Evolutionary conservation across 805 yeast species (phyloP).

Genomic region (Zygoascus biomembranicola): DNA sequence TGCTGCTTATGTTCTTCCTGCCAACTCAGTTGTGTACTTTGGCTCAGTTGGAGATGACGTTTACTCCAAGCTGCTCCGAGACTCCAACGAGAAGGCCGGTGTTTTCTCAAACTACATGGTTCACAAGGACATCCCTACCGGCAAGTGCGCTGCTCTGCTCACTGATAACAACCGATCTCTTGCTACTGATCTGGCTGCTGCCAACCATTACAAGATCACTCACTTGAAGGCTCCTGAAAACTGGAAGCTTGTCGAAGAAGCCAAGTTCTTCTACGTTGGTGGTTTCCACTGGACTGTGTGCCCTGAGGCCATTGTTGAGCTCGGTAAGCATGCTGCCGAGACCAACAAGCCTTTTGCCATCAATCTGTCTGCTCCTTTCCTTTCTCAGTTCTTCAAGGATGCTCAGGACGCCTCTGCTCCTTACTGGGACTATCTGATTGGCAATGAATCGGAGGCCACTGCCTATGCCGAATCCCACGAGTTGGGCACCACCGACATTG

Average conservation of each 20-base stretch:
- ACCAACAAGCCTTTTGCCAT: constrained; percentile 68
- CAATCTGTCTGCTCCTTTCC: constrained; percentile 95
- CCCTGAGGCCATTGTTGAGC: constrained; percentile 81
- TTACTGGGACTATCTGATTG: constrained; percentile 84
- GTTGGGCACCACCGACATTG: constrained; percentile 51
- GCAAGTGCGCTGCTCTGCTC: constrained; percentile 96
- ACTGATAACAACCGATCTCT: constrained; percentile 83
- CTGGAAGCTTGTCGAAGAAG: constrained; percentile 79
- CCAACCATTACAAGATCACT: constrained; percentile 87
- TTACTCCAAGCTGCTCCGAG: constrained; percentile 68
- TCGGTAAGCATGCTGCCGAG: constrained; percentile 89
- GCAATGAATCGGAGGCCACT: constrained; percentile 96
- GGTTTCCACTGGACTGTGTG: constrained; percentile 99
- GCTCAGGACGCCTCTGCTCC: constrained; percentile 72
- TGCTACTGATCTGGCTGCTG: constrained; percentile 95
- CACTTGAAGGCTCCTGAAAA: constrained; percentile 85
- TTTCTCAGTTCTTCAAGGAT: constrained; percentile 91
- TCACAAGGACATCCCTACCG: constrained; percentile 68
- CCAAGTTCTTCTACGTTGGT: constrained; percentile 82
- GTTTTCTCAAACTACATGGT: constrained; percentile 79
- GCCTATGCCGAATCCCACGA: constrained; percentile 86
- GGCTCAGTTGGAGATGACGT: constrained; percentile 95
- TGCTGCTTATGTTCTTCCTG: constrained; percentile 86
- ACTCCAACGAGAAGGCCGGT: constrained; percentile 85
- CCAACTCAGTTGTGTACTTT: constrained; percentile 76